Conservation (phyloP, 495 filamentous ascomycete species). For the Daldinia grandis region DNA sequence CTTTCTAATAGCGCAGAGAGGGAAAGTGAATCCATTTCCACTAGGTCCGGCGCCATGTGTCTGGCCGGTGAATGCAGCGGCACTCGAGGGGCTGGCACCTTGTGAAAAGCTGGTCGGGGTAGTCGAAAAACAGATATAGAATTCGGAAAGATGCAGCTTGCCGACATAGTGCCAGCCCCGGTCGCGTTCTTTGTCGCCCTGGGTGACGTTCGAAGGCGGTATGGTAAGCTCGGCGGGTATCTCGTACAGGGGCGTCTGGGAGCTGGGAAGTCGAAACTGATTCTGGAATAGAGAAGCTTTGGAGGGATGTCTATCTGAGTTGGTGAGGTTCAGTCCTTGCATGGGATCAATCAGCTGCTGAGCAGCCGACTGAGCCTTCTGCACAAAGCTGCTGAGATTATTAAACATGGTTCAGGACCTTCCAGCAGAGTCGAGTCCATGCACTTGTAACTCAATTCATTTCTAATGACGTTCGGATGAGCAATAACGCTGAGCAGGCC, state of each 20-base stretch:
- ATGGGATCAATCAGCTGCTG: slow-evolving; percentile 90
- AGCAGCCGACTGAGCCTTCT: slow-evolving; percentile 74
- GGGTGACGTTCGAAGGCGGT: slow-evolving; percentile 66
- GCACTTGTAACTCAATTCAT: slow-evolving; percentile 44
- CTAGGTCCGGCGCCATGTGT: slow-evolving; percentile 92
- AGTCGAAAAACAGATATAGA: slow-evolving; percentile 94
- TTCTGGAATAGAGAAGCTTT: slow-evolving; percentile 93
- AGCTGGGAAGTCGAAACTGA: slow-evolving; percentile 93
- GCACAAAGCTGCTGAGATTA: slow-evolving; percentile 84
- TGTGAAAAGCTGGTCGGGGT: slow-evolving; percentile 87
- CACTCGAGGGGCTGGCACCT: slow-evolving; percentile 75
- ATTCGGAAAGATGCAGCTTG: slow-evolving; percentile 90
- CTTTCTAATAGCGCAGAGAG: slow-evolving; percentile 86
- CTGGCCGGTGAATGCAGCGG: slow-evolving; percentile 83
- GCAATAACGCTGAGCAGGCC: slow-evolving; percentile 4
- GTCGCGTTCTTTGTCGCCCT: slow-evolving; percentile 69
- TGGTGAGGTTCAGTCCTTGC: slow-evolving; percentile 70
- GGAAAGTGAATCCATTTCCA: slow-evolving; percentile 96
- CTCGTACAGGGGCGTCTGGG: slow-evolving; percentile 90
- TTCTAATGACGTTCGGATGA: slow-evolving; percentile 20
- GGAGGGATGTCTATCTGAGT: slow-evolving; percentile 79
- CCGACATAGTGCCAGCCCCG: slow-evolving; percentile 89
- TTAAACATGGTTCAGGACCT: slow-evolving; percentile 66
- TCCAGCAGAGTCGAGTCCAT: slow-evolving; percentile 42
- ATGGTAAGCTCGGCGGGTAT: slow-evolving; percentile 95